Percentiles rank a stretch among this genome's conserved stretches.
These are phyloP conservation scores for Phytopythium sindhum DNA, from an alignment of 352 stramenopile species.

Conservation along the genomic window DNA sequence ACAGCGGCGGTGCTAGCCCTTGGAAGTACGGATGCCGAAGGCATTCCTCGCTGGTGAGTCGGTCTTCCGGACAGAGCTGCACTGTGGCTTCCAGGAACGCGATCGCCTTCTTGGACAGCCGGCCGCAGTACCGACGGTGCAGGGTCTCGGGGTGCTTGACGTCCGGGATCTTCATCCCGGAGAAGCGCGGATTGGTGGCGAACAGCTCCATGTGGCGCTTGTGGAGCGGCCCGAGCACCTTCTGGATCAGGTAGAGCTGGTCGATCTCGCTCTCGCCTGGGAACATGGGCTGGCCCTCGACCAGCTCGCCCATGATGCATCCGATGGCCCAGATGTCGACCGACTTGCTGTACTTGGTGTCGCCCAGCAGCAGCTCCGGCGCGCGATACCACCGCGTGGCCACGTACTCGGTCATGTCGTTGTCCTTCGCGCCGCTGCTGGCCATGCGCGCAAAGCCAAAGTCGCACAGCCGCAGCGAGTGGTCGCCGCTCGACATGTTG, in stretches of 20 bases:
- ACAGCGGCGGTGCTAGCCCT: slow-evolving; percentile 31
- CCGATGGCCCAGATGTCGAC: slow-evolving; percentile 95
- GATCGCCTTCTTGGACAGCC: slow-evolving; percentile 80
- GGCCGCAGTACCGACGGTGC: slow-evolving; percentile 87
- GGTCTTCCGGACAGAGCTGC: slow-evolving; percentile 69
- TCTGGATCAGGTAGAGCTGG: slow-evolving; percentile 99
- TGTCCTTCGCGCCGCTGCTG: slow-evolving; percentile 53
- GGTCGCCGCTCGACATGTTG: slow-evolving; percentile 91
- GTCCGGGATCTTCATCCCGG: slow-evolving; percentile 89
- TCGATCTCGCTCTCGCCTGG: slow-evolving; percentile 98
- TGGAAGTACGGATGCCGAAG: slow-evolving; percentile 89
- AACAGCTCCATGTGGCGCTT: slow-evolving; percentile 92
- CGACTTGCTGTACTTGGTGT: slow-evolving; percentile 97
- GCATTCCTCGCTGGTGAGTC: slow-evolving; percentile 72
- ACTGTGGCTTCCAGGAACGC: slow-evolving; percentile 80
- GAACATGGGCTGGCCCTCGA: slow-evolving; percentile 97
- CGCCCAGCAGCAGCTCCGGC: slow-evolving; percentile 98
- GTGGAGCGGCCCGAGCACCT: slow-evolving; percentile 96
- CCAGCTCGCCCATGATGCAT: slow-evolving; percentile 98
- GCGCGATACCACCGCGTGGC: slow-evolving; percentile 98
- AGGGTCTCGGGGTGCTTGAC: slow-evolving; percentile 91
- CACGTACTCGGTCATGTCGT: slow-evolving; percentile 99
- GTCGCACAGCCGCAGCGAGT: slow-evolving; percentile 98
- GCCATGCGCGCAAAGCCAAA: slow-evolving; percentile 95
- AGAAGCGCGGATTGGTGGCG: slow-evolving; percentile 88